Evolutionary conservation across 768 basidiomycete genomes (phyloP).

Genomic region (Tricholoma matsutake): DNA sequence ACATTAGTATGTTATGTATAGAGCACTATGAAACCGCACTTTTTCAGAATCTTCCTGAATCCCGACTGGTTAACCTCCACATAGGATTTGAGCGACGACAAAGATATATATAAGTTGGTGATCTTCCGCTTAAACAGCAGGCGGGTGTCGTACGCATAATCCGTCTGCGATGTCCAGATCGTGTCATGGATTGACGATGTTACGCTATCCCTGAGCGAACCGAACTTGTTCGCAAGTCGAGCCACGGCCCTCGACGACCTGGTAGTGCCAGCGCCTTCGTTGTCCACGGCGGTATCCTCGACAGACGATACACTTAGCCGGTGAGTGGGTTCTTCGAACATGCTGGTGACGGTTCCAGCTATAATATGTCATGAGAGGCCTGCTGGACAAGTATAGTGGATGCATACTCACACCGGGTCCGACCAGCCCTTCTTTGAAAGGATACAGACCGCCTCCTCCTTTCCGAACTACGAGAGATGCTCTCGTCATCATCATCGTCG

Average conservation of each 20-base stretch:
- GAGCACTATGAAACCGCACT: conserved; percentile 45
- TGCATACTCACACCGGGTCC: not conserved
- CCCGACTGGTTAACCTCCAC: conserved; percentile 91
- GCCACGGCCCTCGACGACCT: conserved; percentile 20
- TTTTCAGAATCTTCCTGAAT: conserved; percentile 94
- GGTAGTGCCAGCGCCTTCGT: not conserved
- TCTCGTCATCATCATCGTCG: conserved; percentile 48
- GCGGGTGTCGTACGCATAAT: conserved; percentile 80
- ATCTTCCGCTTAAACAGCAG: conserved; percentile 89
- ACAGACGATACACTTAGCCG: conserved; percentile 49
- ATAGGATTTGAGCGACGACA: conserved; percentile 78
- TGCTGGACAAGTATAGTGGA: too few species aligned
- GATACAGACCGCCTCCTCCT: not conserved
- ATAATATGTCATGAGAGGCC: not conserved
- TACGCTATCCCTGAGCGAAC: conserved; percentile 50
- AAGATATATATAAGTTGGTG: conserved; percentile 73
- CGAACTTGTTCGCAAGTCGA: conserved; percentile 46
- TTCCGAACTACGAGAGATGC: conserved; percentile 36
- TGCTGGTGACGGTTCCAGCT: conserved; percentile 1
- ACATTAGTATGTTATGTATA: not conserved
- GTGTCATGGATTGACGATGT: conserved; percentile 40
- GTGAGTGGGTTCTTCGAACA: conserved; percentile 13
- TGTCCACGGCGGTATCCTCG: conserved; percentile 29
- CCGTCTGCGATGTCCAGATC: conserved; percentile 78
- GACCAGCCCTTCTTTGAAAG: not conserved